phyloP scores from a whole-genome alignment of 1,284 basidiomycete genomes.

The Singerocomus inundabilis region DNA sequence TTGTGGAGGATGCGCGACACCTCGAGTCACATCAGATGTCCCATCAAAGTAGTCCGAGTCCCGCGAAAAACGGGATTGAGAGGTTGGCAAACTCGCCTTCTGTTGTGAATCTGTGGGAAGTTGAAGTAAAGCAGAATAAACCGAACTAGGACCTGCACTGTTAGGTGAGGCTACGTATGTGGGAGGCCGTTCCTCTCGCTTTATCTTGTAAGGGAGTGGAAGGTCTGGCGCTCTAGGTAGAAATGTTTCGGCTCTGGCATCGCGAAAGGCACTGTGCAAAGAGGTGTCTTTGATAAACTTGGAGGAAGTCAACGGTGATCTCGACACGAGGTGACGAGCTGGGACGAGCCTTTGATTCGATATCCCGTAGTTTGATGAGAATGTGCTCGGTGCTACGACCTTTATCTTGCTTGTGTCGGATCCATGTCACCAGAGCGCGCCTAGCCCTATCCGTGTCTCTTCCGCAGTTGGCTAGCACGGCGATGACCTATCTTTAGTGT shows the following conservation, averaged over 20 bases:
- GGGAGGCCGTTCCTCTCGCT: background rate
- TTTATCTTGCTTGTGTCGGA: conserved; percentile 29
- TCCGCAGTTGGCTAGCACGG: conserved; percentile 35
- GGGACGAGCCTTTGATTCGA: conserved; percentile 31
- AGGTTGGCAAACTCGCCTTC: background rate
- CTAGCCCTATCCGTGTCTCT: conserved; percentile 29
- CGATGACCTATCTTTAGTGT: conserved; percentile 25
- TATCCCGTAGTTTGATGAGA: conserved; percentile 26
- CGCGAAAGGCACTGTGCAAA: conserved; percentile 32
- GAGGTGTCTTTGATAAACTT: conserved; percentile 32
- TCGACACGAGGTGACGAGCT: background rate
- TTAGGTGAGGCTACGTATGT: background rate
- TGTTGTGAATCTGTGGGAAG: background rate
- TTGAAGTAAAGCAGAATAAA: conserved; percentile 1
- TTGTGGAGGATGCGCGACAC: background rate
- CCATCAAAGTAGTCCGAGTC: conserved; percentile 1
- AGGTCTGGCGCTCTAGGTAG: conserved; percentile 29
- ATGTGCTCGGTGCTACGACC: conserved; percentile 33
- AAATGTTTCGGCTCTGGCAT: conserved; percentile 31
- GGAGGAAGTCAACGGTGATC: conserved; percentile 9
- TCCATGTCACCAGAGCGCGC: conserved; percentile 33
- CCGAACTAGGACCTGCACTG: background rate
- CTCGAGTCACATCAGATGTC: background rate
- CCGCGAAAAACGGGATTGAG: conserved; percentile 3
- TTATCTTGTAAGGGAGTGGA: conserved; percentile 22